Percentiles rank a stretch among this genome's conserved stretches.
Conservation (phyloP, 1,284 basidiomycete genomes). For the Calocybe gambosa region DNA sequence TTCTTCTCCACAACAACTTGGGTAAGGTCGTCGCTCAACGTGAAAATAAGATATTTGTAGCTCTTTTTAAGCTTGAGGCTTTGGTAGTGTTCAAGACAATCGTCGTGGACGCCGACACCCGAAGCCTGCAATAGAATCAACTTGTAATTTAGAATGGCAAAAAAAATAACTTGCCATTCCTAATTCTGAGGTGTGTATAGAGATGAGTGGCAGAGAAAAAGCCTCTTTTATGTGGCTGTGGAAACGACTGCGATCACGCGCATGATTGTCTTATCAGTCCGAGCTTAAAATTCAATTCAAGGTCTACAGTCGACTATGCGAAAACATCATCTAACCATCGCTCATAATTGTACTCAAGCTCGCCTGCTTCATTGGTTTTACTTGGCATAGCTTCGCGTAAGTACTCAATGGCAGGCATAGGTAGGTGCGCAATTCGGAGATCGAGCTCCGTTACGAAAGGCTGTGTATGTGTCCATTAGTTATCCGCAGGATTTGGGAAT, state of each 20-base stretch:
- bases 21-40: constrained; percentile 56
- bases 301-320: constrained; percentile 30
- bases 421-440: constrained; percentile 81
- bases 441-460: constrained; percentile 93
- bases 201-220: constrained; percentile 15
- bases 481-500: constrained; percentile 1
- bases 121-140: constrained; percentile 50
- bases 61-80: constrained; percentile 82
- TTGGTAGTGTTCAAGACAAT: constrained; percentile 64
- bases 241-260: constrained; percentile 15
- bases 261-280: constrained; percentile 11
- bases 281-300: neutral
- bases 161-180: constrained; percentile 15
- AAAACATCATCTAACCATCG: constrained; percentile 76
- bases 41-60: constrained; percentile 85
- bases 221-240: constrained; percentile 26
- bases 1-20: constrained; percentile 76
- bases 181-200: constrained; percentile 12
- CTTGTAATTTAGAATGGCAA: constrained; percentile 4
- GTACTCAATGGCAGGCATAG: constrained; percentile 76
- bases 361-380: constrained; percentile 45
- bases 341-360: constrained; percentile 72
- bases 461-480: constrained; percentile 37
- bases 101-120: constrained; percentile 60
- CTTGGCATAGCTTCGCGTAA: constrained; percentile 72